Base-by-base conservation (phyloP, 441 rosid genomes). In the Macaranga tanarius region DNA sequence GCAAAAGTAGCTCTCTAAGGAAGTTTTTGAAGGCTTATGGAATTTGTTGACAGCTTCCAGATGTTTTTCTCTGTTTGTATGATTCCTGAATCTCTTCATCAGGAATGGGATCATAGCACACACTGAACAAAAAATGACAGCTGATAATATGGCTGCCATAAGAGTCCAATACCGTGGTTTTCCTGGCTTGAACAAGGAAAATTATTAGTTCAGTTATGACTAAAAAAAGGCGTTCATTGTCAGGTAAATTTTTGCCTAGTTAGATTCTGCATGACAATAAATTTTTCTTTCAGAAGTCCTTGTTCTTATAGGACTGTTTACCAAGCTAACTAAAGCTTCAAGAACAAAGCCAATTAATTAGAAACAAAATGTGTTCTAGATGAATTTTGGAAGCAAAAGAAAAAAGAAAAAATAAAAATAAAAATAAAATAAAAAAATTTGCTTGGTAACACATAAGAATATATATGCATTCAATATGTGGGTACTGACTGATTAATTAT, bases 41-140 rank as follows among this genome's bases (percentile, higher is more conserved):
- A 58, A 58, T 73, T 73, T 60, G 26, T 16, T 51, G 50, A 56
- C 75, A 7, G 54, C 67, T 66, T 76, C 54, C 59, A 54, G 34
- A 64, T 62, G 17, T 71, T 57, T 50, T 60, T 70, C 34, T 59
- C 69, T 55, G n/a, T 58, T 51, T 62, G 25, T 13, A 23, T 38
- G 67, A 57, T 58, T 64, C 72, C 74, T 65, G 17, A 69, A 62
- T 70, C 79, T 76, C 77, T 69, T 69, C 40, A 67, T 40, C 22
- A 71, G 57, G 54, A 82, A 66, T 20, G 73, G 31, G 31, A 84
- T 22, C 56, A 80, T 9, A 47, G 75, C 54, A 61, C 65, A 47
- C 50, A 60, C 26, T 0, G 73, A 56, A 52, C 75, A 62, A 28
- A 79, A 69, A 51, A 58, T 40, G 42, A 57, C 79, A 59, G 62